phyloP scores from a whole-genome alignment of 1,284 basidiomycete species.

The Puccinia sorghi region DNA sequence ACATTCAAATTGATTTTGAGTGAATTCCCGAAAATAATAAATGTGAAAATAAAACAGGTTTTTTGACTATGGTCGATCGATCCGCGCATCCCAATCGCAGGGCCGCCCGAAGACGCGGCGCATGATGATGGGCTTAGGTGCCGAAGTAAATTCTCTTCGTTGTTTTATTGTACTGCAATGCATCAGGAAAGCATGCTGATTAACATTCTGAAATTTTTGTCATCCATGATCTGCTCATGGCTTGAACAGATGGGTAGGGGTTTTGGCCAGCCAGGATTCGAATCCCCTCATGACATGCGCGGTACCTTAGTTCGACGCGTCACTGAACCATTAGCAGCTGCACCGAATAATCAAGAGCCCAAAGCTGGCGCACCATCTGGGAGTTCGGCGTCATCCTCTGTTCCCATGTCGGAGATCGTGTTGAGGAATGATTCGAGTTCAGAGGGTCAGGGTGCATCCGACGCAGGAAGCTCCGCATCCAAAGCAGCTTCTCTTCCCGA shows the following conservation, averaged over 20 bases:
- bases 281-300: neutral
- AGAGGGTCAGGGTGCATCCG: neutral
- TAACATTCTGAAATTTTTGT: neutral
- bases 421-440: neutral
- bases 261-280: neutral
- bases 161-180: neutral
- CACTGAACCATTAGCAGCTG: neutral
- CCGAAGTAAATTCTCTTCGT: neutral
- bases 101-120: neutral
- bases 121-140: constrained; percentile 14
- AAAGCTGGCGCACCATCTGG: neutral
- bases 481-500: neutral
- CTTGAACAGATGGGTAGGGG: neutral
- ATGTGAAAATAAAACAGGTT: neutral
- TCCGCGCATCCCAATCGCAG: neutral
- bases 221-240: neutral
- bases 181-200: neutral
- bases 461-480: neutral
- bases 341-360: neutral
- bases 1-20: no score
- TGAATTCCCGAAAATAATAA: neutral
- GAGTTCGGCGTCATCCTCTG: neutral
- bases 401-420: neutral
- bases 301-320: neutral
- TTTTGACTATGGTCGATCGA: neutral